phyloP scores from a whole-genome alignment of 169 alveolate species.

The Plasmodium gonderi region DNA sequence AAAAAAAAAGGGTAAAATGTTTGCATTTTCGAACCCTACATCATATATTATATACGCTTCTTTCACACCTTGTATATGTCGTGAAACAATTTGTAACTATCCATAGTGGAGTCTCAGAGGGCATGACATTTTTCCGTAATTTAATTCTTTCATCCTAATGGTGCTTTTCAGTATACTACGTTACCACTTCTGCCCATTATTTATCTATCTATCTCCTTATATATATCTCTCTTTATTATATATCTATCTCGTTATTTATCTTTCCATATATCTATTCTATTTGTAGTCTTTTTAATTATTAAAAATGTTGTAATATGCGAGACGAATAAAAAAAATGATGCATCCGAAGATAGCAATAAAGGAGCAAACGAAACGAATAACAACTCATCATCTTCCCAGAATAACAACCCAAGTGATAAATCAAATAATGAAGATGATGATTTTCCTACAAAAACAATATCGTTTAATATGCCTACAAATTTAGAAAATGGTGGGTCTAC shows the following conservation, averaged over 20 bases:
- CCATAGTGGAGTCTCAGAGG: too few species aligned
- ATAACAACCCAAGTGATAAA: neutral
- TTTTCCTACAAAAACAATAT: constrained; percentile 11
- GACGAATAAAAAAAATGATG: neutral
- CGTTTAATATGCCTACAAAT: constrained; percentile 10
- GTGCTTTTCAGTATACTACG: too few species aligned
- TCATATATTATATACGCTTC: too few species aligned
- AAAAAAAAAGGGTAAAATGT: neutral
- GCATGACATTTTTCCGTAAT: too few species aligned
- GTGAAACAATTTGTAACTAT: too few species aligned
- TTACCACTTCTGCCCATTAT: too few species aligned
- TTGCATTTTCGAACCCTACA: too few species aligned
- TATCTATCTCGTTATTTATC: neutral
- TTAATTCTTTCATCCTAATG: too few species aligned
- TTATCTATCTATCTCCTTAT: too few species aligned
- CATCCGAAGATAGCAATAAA: neutral
- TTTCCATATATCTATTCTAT: neutral
- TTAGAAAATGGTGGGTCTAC: neutral
- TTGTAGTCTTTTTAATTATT: constrained; percentile 15
- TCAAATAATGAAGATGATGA: neutral
- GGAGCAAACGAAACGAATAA: neutral
- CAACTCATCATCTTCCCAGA: neutral
- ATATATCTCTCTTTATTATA: neutral
- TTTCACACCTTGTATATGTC: too few species aligned
- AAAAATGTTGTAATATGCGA: constrained; percentile 5